Base-by-base conservation (phyloP, 2,329 filamentous ascomycete species). In the Pezicula carpinea region DNA sequence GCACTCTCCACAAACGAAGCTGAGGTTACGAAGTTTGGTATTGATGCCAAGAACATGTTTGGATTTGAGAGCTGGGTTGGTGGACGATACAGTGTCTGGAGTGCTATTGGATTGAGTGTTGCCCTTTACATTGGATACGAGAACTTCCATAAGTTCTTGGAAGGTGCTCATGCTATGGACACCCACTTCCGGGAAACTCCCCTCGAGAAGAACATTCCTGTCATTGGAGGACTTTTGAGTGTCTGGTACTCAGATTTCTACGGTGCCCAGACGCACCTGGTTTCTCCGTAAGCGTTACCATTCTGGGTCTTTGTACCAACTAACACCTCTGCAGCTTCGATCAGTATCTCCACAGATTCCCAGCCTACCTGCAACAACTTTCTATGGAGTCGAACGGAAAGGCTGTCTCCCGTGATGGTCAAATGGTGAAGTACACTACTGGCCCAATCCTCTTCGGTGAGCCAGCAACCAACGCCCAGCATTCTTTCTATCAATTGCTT, bases 321-420 rank as follows among this genome's bases (percentile, higher is more conserved):
- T 42, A 38, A 23, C 54, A 82, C 8, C 6, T 43, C 95, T 95
- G 68, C 55, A 89, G 85, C 48, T 99, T 97, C 69, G 93, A 99
- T 73, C 93, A 99, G 73, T 99, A 99, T 75, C 85, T 99, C 57
- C 90, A 96, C 80, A 89, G 93, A 59, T 97, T 99, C 85, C 91
- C 93, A 32, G 93, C 93, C 60, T 99, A 99, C 75, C 87, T 99
- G 46, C 93, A 99, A 75, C 93, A 99, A 74, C 79, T 99, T 50
- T 97, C 92, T 52, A 99, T 99, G 93, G 93, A 99, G 77, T 97
- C 92, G 52, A 99, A 99, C 71, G 93, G 93, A 66, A 99, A 99
- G 79, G 89, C 87, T 52, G 90, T 97, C 64, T 95, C 92, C 53
- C 83, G 80, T n/a, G 89, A 93, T 63, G 85, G 82, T 48, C 85